A percentile compares a stretch with the other conserved stretches of the same genome.
Evolutionary conservation across 352 stramenopile species (phyloP).

Genomic region (Phytophthora ramorum): DNA sequence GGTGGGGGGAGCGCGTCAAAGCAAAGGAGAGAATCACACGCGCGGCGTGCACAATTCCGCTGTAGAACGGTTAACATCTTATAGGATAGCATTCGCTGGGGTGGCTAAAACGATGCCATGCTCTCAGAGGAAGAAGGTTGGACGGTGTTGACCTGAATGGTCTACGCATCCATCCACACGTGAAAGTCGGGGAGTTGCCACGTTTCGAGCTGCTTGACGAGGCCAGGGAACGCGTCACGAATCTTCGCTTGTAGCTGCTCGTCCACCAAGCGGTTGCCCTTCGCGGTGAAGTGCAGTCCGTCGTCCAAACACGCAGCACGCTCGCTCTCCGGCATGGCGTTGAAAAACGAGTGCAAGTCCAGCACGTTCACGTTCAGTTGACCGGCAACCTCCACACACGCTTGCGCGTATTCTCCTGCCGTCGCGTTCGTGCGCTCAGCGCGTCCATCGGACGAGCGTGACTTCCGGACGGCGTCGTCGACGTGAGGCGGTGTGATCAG

Average conservation of each 20-base stretch:
- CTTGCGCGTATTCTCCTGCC: constrained; percentile 50
- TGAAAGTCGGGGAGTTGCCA: constrained; percentile 49
- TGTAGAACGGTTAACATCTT: neutral
- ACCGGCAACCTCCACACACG: constrained; percentile 47
- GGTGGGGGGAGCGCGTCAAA: neutral
- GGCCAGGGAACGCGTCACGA: constrained; percentile 25
- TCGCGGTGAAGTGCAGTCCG: constrained; percentile 60
- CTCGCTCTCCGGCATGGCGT: constrained; percentile 33
- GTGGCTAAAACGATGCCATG: neutral
- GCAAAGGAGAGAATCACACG: too few species aligned
- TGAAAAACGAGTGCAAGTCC: constrained; percentile 61
- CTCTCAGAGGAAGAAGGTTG: neutral
- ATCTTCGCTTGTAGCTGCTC: constrained; percentile 48
- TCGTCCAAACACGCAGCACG: constrained; percentile 51
- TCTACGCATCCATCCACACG: constrained; percentile 32
- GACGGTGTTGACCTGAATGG: too few species aligned
- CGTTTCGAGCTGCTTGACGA: constrained; percentile 35
- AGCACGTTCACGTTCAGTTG: constrained; percentile 40
- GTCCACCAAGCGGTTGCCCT: constrained; percentile 57
- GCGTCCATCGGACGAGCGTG: constrained; percentile 6
- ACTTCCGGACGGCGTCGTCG: constrained; percentile 43
- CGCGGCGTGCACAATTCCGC: neutral
- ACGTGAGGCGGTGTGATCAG: constrained; percentile 68
- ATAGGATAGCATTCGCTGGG: neutral
- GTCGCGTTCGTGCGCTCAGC: constrained; percentile 55